Evolutionary conservation across 2,329 filamentous ascomycete genomes (phyloP).

Genomic region (Magnaporthiopsis rhizophila): DNA sequence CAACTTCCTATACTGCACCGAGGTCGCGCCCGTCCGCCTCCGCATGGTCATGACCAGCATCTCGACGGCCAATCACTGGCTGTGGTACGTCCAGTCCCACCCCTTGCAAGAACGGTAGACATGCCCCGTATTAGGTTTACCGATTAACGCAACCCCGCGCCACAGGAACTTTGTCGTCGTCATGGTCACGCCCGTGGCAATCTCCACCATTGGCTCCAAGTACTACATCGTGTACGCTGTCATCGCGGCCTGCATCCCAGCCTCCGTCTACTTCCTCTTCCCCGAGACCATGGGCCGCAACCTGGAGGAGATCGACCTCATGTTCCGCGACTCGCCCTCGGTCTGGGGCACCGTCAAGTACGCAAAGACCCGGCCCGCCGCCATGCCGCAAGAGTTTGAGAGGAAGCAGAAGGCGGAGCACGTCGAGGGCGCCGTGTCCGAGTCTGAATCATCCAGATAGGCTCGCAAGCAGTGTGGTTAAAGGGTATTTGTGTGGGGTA

Average conservation of each 20-base stretch:
- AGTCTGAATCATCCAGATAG: background rate
- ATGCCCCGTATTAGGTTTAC: background rate
- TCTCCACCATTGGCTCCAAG: slow-evolving; percentile 40
- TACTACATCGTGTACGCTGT: slow-evolving; percentile 34
- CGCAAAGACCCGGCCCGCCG: background rate
- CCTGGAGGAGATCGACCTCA: slow-evolving; percentile 12
- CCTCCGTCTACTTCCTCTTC: slow-evolving; percentile 26
- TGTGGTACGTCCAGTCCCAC: slow-evolving; percentile 25
- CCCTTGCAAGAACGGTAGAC: background rate
- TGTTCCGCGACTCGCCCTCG: slow-evolving; percentile 21
- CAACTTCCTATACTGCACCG: slow-evolving; percentile 52
- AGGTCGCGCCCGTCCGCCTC: slow-evolving; percentile 43
- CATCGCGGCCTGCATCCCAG: slow-evolving; percentile 21
- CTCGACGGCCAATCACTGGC: slow-evolving; percentile 46
- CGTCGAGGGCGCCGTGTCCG: slow-evolving; percentile 30
- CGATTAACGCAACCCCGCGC: background rate
- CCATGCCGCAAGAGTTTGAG: slow-evolving; percentile 21
- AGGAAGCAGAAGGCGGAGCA: slow-evolving; percentile 57
- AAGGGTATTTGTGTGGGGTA: background rate
- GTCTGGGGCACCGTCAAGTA: slow-evolving; percentile 23
- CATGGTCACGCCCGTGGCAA: slow-evolving; percentile 37
- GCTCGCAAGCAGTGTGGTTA: background rate
- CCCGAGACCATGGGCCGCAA: slow-evolving; percentile 13
- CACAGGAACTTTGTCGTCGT: slow-evolving; percentile 33
- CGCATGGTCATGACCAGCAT: slow-evolving; percentile 47